Conservation (phyloP, 306 rosid species). For the Dryas octopetala region DNA sequence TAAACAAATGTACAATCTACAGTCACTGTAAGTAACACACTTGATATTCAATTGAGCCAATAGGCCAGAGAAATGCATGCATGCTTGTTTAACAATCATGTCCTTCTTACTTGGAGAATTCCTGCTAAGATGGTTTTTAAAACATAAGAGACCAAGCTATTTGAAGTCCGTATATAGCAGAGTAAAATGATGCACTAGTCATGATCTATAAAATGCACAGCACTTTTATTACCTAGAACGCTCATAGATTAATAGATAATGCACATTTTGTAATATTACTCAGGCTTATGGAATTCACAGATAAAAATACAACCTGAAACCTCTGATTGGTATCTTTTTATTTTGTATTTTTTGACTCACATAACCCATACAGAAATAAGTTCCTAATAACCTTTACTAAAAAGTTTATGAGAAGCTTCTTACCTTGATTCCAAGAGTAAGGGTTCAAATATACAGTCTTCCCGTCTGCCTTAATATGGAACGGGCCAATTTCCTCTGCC, state of each 20-base stretch:
- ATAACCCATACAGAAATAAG: not conserved
- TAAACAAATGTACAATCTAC: not conserved
- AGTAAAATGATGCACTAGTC: not conserved
- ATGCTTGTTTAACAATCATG: no score
- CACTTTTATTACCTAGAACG: not conserved
- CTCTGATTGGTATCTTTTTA: not conserved
- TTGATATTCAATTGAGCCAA: no score
- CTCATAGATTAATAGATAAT: not conserved
- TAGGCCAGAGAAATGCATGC: no score
- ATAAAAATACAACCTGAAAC: not conserved
- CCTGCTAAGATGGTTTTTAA: no score
- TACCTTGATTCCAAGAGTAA: slow-evolving; percentile 88
- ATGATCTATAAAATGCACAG: not conserved
- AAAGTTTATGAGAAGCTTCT: slow-evolving; percentile 4
- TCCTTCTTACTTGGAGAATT: no score
- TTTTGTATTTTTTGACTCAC: not conserved
- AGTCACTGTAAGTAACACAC: not conserved
- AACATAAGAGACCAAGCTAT: no score
- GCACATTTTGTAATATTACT: not conserved
- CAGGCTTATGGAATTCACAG: not conserved
- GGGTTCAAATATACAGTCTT: slow-evolving; percentile 67
- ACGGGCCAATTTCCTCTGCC: slow-evolving; percentile 92
- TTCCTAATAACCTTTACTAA: not conserved
- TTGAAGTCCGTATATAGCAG: not conserved
- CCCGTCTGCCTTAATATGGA: slow-evolving; percentile 67